Percentiles rank a stretch among this genome's conserved stretches.
Conservation (phyloP, 768 basidiomycete genomes). For the Mycena filopes region DNA sequence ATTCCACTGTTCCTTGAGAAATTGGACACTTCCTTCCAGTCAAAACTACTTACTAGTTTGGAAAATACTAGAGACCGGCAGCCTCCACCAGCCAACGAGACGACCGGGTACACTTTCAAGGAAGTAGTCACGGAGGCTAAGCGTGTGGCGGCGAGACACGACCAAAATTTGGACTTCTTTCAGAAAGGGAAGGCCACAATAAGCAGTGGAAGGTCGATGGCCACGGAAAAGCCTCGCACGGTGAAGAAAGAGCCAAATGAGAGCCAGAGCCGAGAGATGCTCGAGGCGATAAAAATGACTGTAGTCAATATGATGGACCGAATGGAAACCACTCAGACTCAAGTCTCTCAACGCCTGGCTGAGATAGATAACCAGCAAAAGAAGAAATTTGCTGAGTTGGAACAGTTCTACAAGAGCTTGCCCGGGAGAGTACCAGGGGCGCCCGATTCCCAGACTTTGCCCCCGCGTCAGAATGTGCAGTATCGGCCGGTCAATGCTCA, state of each 20-base stretch:
- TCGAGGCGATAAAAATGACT: slow-evolving; percentile 1
- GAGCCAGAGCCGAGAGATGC: not conserved
- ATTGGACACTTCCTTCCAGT: not conserved
- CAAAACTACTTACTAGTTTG: not conserved
- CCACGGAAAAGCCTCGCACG: not conserved
- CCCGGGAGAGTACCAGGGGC: not conserved
- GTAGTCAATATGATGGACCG: slow-evolving; percentile 8
- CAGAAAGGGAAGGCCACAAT: not conserved
- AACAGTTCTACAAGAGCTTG: slow-evolving; percentile 7
- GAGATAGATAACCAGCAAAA: not conserved
- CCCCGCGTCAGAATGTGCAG: not conserved
- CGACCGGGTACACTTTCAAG: no score
- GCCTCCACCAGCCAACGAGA: no score
- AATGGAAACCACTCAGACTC: not conserved
- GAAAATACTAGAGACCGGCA: not conserved
- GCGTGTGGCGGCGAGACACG: not conserved
- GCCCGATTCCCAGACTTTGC: not conserved
- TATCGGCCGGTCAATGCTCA: not conserved
- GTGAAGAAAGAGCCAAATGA: not conserved
- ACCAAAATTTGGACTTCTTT: not conserved
- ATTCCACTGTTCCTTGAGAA: not conserved
- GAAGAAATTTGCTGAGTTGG: not conserved
- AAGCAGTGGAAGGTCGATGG: not conserved
- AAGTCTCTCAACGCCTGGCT: not conserved
- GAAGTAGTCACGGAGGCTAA: not conserved